Base-by-base conservation (phyloP, 2,329 filamentous ascomycete species). In the Colletotrichum liaoningense region DNA sequence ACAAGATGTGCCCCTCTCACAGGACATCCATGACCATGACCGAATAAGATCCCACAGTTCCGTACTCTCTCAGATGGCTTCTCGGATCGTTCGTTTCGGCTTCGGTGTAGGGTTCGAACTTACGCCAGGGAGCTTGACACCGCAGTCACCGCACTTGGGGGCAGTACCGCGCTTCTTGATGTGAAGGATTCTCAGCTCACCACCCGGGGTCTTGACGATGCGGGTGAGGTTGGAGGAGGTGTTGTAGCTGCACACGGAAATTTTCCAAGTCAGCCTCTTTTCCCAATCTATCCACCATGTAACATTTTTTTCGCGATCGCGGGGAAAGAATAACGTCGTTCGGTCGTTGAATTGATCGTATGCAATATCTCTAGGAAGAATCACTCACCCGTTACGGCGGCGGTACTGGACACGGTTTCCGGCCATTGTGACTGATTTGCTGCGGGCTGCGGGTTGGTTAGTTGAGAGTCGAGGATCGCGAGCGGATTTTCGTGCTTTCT, bases 161-260 rank as follows among this genome's bases (percentile, higher is more conserved):
- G 95, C 94, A 85, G 95, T 97, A 81, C 95, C 97, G 86, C 93
- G 94, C 95, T 99, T 99, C 94, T 98, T 98, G 91, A 98, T 95
- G 93, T 99, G 96, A 82, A 98, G 94, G 85, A 98, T 93, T 86
- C 97, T 93, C 83, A 98, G 93, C 86, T 96, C 92, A 86, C 97
- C 97, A 86, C 97, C 97, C 80, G 97, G 97, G 80, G 97, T 99
- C 92, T 97, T 97, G 88, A 98, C 87, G 83, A 97, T 91, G 85
- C 97, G 94, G 86, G 97, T 96, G 88, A 95, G 95, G 94, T 99
- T 98, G 86, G 94, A 97, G 86, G 90, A 90, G 86, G 96, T 98
- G 93, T 98, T 98, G 94, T 98, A 99, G 85, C 94, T 97, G 83
- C 72, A 76, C 52, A 19, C 33, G n/a, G 30, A 24, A 74, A 74